A percentile compares a stretch with the other conserved stretches of the same genome.
phyloP scores from a whole-genome alignment of 2,329 filamentous ascomycete species.

The Dendryphion nanum region DNA sequence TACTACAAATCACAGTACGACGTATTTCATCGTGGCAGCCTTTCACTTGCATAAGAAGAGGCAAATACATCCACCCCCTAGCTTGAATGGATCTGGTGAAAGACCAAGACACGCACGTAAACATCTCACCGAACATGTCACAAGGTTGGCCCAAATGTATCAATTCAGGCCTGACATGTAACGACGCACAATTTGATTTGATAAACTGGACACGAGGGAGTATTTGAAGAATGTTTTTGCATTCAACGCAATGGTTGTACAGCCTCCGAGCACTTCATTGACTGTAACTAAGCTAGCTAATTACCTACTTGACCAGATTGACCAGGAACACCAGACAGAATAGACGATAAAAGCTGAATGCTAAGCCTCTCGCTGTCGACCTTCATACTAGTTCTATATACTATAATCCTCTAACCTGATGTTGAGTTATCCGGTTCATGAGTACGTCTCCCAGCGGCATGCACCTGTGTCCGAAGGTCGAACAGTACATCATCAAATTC shows the following conservation, averaged over 20 bases:
- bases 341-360: background rate
- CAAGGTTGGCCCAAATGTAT: no score
- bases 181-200: no score
- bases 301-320: no score
- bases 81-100: background rate
- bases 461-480: constrained; percentile 72
- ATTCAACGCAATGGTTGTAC: no score
- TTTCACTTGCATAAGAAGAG: background rate
- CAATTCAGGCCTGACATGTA: no score
- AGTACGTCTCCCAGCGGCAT: constrained; percentile 67
- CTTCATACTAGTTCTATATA: no score
- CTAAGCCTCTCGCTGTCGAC: constrained; percentile 13
- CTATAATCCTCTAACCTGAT: no score
- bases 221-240: no score
- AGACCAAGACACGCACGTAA: background rate
- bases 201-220: no score
- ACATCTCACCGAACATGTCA: background rate
- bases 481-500: constrained; percentile 77
- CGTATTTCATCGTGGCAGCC: background rate
- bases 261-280: no score
- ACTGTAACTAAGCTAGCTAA: no score
- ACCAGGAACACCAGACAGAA: background rate
- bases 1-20: constrained; percentile 1
- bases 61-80: background rate
- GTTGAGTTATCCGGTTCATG: no score